A percentile compares a stretch with the other conserved stretches of the same genome.
Conservation (phyloP, 495 filamentous ascomycete species). For the Cryomyces minteri region DNA sequence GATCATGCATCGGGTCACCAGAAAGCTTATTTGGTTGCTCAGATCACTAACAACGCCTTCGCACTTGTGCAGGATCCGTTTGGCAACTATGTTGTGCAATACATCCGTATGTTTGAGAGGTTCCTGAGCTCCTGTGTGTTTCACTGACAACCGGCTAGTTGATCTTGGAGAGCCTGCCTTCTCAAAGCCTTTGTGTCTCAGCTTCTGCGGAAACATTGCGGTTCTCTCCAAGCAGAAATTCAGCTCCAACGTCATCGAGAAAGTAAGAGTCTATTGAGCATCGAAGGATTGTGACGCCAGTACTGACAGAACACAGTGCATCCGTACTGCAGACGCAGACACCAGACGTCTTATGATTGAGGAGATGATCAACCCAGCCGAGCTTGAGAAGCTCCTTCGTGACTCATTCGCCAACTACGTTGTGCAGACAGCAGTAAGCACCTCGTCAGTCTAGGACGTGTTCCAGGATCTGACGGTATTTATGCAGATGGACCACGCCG, state of each 20-base stretch:
- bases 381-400: conserved; percentile 71
- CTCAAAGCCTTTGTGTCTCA: conserved; percentile 64
- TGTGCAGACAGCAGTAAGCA: conserved; percentile 58
- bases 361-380: conserved; percentile 54
- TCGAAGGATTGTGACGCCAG: too few relatives aligned
- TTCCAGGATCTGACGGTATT: neutral
- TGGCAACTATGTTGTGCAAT: conserved; percentile 96
- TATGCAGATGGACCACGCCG: conserved; percentile 50
- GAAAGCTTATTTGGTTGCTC: conserved; percentile 65
- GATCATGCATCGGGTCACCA: conserved; percentile 86
- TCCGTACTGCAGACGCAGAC: conserved; percentile 52
- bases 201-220: conserved; percentile 56
- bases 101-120: conserved; percentile 31
- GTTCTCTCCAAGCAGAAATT: conserved; percentile 91
- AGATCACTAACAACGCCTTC: conserved; percentile 69
- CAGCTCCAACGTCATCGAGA: conserved; percentile 97
- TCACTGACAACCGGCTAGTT: conserved; percentile 20
- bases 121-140: too few relatives aligned
- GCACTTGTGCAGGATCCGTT: conserved; percentile 87
- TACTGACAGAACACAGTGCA: conserved; percentile 25
- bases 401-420: conserved; percentile 96
- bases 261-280: conserved; percentile 16
- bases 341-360: conserved; percentile 66
- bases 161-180: conserved; percentile 70
- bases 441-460: neutral